Evolutionary conservation across 257 asterid species (phyloP).

Genomic region (Prunella vulgaris): DNA sequence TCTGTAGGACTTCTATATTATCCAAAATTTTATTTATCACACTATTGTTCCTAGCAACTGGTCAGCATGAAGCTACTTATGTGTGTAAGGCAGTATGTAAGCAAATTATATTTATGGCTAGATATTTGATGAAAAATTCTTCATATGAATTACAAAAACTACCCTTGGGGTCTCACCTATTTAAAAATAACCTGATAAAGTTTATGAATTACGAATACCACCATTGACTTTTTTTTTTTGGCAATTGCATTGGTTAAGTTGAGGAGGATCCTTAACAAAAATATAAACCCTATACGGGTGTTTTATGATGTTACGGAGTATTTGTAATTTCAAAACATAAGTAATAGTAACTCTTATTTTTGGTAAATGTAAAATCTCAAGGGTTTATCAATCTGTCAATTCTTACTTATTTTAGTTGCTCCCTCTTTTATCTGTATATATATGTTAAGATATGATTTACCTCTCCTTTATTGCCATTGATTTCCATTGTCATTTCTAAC

Average conservation of each 20-base stretch:
- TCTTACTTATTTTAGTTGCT: not conserved
- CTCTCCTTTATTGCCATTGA: slow-evolving; percentile 4
- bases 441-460: not conserved
- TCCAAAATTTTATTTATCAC: not conserved
- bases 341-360: not conserved
- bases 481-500: not conserved
- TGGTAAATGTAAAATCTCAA: not conserved
- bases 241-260: not conserved
- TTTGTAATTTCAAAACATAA: not conserved
- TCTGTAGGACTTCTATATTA: slow-evolving; percentile 12
- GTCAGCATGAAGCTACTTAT: not conserved
- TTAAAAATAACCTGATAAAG: not conserved
- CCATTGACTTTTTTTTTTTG: not conserved
- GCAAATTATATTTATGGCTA: slow-evolving; percentile 6
- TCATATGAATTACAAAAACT: not conserved
- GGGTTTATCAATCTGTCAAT: not conserved
- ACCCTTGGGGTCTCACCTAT: not conserved
- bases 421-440: not conserved
- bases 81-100: not conserved
- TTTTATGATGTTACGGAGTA: not conserved
- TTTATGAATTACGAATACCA: not conserved
- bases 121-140: not conserved
- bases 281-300: not conserved
- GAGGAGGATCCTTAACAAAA: not conserved
- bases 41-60: not conserved